These are phyloP conservation scores for Termitomyces bulborhizus DNA, from an alignment of 768 basidiomycete genomes.

Conservation along the genomic window DNA sequence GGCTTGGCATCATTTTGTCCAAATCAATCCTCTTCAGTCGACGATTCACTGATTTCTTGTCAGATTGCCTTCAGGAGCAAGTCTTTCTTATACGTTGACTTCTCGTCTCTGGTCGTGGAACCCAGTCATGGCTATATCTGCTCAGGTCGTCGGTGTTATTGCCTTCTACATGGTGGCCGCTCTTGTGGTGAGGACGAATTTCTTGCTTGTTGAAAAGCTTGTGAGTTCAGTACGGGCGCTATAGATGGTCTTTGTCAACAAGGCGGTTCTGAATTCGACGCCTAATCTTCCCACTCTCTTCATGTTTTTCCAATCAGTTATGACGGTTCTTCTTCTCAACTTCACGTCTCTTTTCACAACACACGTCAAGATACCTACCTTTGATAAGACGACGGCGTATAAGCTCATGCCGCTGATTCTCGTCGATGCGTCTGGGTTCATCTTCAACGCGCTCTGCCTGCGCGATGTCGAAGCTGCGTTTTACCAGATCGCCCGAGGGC, in stretches of 20 bases:
- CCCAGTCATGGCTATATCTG: slow-evolving; percentile 14
- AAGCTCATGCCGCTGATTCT: slow-evolving; percentile 21
- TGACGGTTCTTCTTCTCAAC: slow-evolving; percentile 21
- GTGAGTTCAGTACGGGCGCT: neutral
- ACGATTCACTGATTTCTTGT: too few species aligned
- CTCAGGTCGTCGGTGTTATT: slow-evolving; percentile 33
- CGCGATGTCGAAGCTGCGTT: slow-evolving; percentile 67
- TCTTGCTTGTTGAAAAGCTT: neutral
- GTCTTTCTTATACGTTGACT: too few species aligned
- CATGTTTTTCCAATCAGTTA: slow-evolving; percentile 24
- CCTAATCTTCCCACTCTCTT: slow-evolving; percentile 24
- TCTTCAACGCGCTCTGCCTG: slow-evolving; percentile 19
- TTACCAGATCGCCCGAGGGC: slow-evolving; percentile 76
- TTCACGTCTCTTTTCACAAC: slow-evolving; percentile 17
- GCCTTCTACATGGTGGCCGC: slow-evolving; percentile 66
- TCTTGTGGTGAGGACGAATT: slow-evolving; percentile 45
- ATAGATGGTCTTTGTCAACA: slow-evolving; percentile 69
- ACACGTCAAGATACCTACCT: slow-evolving; percentile 20
- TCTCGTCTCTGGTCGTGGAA: too few species aligned
- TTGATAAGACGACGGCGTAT: slow-evolving; percentile 14
- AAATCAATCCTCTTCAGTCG: too few species aligned
- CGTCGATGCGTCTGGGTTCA: slow-evolving; percentile 34
- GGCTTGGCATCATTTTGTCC: too few species aligned
- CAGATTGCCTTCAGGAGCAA: too few species aligned
- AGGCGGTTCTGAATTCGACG: slow-evolving; percentile 20